Conservation (phyloP, 2,329 filamentous ascomycete genomes). For the Fusarium brevicatenulatum region DNA sequence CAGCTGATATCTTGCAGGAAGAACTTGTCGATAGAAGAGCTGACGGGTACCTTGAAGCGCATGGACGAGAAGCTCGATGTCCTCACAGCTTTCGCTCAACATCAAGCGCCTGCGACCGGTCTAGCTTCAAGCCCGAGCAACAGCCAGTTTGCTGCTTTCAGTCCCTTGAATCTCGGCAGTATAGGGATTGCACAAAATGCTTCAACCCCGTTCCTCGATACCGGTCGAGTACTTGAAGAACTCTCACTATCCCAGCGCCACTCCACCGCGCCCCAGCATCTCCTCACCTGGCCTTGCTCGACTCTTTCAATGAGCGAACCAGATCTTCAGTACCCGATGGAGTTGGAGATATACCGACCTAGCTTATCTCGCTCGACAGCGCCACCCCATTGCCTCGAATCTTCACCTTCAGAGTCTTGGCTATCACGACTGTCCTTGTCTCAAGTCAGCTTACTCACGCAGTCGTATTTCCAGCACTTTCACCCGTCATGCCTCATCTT, state of each 20-base stretch:
- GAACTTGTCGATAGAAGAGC: slow-evolving; percentile 5
- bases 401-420: too few species aligned
- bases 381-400: not conserved
- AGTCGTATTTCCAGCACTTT: slow-evolving; percentile 25
- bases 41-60: slow-evolving; percentile 6
- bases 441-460: slow-evolving; percentile 8
- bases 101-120: not conserved
- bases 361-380: slow-evolving; percentile 1
- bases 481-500: slow-evolving; percentile 24
- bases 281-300: slow-evolving; percentile 28
- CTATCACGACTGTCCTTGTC: slow-evolving; percentile 19
- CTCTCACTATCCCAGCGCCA: slow-evolving; percentile 18
- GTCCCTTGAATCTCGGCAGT: not conserved
- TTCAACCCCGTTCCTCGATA: not conserved
- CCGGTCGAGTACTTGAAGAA: slow-evolving; percentile 7
- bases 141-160: not conserved
- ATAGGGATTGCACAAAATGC: not conserved
- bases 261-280: slow-evolving; percentile 21
- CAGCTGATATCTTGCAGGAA: not conserved
- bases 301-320: slow-evolving; percentile 5
- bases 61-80: slow-evolving; percentile 28
- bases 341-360: slow-evolving; percentile 18
- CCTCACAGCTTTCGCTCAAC: not conserved
- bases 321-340: slow-evolving; percentile 20
- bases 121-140: not conserved